phyloP scores from a whole-genome alignment of 768 basidiomycete species.

The Boletellus ananas region DNA sequence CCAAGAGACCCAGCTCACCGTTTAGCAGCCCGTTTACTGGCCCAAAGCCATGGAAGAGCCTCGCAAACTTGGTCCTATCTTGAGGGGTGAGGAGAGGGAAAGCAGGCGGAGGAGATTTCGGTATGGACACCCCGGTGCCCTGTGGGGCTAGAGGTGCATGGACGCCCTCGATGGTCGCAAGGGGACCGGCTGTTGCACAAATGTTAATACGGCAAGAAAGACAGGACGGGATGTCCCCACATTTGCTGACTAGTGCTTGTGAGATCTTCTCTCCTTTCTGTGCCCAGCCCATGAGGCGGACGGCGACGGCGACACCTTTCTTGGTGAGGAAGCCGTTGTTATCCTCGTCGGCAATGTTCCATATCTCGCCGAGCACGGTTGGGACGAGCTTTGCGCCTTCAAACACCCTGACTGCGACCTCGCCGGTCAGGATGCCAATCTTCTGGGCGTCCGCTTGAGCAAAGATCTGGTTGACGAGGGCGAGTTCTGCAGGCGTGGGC shows the following conservation, averaged over 20 bases:
- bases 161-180: conserved; percentile 75
- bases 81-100: conserved; percentile 71
- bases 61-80: conserved; percentile 82
- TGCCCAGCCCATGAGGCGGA: conserved; percentile 90
- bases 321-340: conserved; percentile 91
- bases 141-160: conserved; percentile 49
- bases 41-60: conserved; percentile 68
- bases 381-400: conserved; percentile 78
- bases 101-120: conserved; percentile 55
- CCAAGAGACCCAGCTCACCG: conserved; percentile 45
- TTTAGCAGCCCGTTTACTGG: conserved; percentile 74
- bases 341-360: conserved; percentile 88
- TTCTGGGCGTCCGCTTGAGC: conserved; percentile 70
- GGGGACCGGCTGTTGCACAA: conserved; percentile 65
- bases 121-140: conserved; percentile 49
- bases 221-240: conserved; percentile 43
- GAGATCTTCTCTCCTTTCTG: conserved; percentile 78
- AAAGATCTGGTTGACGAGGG: conserved; percentile 73
- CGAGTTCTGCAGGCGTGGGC: conserved; percentile 46
- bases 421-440: conserved; percentile 82
- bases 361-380: conserved; percentile 83
- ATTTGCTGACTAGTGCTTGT: conserved; percentile 59
- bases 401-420: conserved; percentile 85
- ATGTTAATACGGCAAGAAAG: conserved; percentile 10
- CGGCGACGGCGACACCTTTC: conserved; percentile 81